Evolutionary conservation across 2,329 filamentous ascomycete genomes (phyloP).

Genomic region (Nigrospora sphaerica): DNA sequence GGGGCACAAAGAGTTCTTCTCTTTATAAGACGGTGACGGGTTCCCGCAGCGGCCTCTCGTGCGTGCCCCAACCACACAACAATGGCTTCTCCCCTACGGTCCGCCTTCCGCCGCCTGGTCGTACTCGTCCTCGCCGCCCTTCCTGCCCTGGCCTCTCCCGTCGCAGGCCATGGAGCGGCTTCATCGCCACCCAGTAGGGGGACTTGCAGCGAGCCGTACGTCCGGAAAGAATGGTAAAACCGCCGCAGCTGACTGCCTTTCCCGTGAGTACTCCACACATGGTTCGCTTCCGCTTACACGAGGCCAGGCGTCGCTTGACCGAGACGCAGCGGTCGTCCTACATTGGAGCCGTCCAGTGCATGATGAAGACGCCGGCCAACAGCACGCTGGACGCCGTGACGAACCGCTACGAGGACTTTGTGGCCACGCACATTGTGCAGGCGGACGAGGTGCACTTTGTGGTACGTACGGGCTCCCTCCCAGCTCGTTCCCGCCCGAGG

Average conservation of each 20-base stretch:
- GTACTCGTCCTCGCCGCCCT: neutral
- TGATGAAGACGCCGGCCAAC: conserved; percentile 2
- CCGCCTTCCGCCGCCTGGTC: neutral
- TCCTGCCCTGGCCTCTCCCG: neutral
- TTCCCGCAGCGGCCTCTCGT: too few species aligned
- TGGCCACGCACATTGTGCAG: conserved; percentile 15
- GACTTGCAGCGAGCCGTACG: neutral
- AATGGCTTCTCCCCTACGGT: too few species aligned
- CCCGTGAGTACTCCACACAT: neutral
- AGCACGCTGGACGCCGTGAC: conserved; percentile 7
- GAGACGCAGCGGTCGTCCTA: conserved; percentile 3
- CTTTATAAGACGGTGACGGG: too few species aligned
- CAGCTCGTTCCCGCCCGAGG: conserved; percentile 4
- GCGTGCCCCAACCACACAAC: too few species aligned
- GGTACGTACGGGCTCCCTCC: neutral
- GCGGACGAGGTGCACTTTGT: conserved; percentile 13
- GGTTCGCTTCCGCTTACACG: neutral
- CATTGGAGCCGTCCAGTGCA: conserved; percentile 5
- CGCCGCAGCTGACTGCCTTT: neutral
- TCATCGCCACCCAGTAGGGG: neutral
- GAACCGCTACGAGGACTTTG: conserved; percentile 17
- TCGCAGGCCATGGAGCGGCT: neutral
- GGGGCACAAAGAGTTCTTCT: too few species aligned
- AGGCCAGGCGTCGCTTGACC: conserved; percentile 1
- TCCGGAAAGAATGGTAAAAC: neutral